A percentile compares a stretch with the other conserved stretches of the same genome.
phyloP scores from a whole-genome alignment of 306 rosid species.

The Glycyrrhiza uralensis region DNA sequence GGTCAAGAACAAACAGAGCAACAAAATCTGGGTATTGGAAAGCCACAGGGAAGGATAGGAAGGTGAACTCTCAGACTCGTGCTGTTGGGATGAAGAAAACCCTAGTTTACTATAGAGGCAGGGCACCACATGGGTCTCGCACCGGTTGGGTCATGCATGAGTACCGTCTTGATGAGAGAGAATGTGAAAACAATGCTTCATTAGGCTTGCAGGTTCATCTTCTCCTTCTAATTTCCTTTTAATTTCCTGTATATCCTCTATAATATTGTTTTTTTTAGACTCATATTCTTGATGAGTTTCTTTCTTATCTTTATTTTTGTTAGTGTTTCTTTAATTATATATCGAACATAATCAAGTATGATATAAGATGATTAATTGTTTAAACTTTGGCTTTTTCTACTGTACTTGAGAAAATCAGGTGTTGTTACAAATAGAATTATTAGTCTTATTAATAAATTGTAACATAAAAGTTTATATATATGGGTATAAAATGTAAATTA shows the following conservation, averaged over 20 bases:
- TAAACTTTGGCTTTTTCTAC: too few species aligned
- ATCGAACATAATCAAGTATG: too few species aligned
- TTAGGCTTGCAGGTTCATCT: slow-evolving; percentile 63
- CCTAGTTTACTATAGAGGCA: slow-evolving; percentile 90
- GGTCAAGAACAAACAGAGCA: slow-evolving; percentile 94
- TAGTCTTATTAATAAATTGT: too few species aligned
- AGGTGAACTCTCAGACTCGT: slow-evolving; percentile 66
- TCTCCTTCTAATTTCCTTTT: background rate
- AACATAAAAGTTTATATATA: too few species aligned
- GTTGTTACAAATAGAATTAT: too few species aligned
- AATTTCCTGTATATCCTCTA: background rate
- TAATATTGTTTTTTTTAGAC: background rate
- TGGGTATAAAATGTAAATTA: too few species aligned
- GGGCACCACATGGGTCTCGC: slow-evolving; percentile 95
- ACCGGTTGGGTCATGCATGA: slow-evolving; percentile 98
- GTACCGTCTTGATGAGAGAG: slow-evolving; percentile 85
- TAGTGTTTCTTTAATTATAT: too few species aligned
- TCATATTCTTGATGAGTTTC: too few species aligned
- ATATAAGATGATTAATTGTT: too few species aligned
- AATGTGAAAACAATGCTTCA: slow-evolving; percentile 54
- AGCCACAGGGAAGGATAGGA: slow-evolving; percentile 92
- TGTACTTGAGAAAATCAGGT: too few species aligned
- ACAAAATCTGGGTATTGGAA: slow-evolving; percentile 96
- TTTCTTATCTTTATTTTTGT: too few species aligned
- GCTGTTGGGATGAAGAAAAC: slow-evolving; percentile 96